Base-by-base conservation (phyloP, 805 yeast genomes). In the Maudiozyma pseudohumilis region DNA sequence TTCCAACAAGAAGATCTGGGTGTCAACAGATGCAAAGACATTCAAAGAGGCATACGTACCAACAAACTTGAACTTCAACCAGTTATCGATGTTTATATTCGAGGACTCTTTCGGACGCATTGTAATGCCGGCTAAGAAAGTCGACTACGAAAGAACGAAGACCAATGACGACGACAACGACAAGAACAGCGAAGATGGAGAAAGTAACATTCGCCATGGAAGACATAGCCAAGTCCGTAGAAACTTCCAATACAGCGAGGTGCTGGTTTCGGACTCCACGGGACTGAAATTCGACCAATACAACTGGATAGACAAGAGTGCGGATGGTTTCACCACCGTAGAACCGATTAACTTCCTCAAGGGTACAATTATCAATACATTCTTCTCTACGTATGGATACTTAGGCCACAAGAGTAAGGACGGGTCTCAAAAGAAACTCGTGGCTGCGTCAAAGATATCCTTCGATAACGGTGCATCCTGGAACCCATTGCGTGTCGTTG, bases 381-480 rank as follows among this genome's bases (percentile, higher is more conserved):
- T 42, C 32, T 32, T 27, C 17, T 3, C 29, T 7, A 23, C 12
- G 24, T 27, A 12, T 13, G 18, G 17, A 6, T 6, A 27, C 8
- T 4, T 15, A 8, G 6, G 10, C 7, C 6, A n/a, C 12, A 17
- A 20, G 11, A 22, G 23, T 22, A 22, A 10, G 7, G 16, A 18
- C 3, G 8, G 39, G 53, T 7, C 52, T 53, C 35, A 52, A 74
- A 10, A 60, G 56, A 44, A 63, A 72, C 20, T 31, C 5, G 22
- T 29, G 12, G 15, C 17, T 19, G 12, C 32, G 5, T 19, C 32
- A 8, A 28, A 28, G 31, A 31, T 31, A 15, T 59, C 81, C 2
- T 56, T 65, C 30, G 72, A 77, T 48, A 71, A 72, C 47, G 83
- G 84, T 19, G 50, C 49, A 34, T 59, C 67, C 11, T 77, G 83